Conservation (phyloP, 805 yeast species). For the Debaryomyces tyrocola region DNA sequence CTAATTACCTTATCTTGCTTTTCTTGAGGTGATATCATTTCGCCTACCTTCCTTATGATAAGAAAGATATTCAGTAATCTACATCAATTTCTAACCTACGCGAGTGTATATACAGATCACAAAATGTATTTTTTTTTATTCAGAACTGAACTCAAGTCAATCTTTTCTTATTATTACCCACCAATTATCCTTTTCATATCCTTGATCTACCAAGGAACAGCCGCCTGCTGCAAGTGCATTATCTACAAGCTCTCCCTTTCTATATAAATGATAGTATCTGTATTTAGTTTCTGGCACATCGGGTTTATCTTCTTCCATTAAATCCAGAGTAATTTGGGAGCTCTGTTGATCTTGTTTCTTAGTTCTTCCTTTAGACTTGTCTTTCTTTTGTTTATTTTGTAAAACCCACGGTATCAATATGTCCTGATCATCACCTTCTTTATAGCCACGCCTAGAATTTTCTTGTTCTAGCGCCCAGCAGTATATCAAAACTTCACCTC, state of each 20-base stretch:
- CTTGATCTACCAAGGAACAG: conserved; percentile 55
- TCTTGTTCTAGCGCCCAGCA: conserved; percentile 98
- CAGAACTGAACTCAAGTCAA: too few species aligned
- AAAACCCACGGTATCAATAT: conserved; percentile 95
- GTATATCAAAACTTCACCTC: conserved; percentile 77
- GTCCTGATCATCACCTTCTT: conserved; percentile 90
- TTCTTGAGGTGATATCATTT: conserved; percentile 32
- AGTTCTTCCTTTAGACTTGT: conserved; percentile 1
- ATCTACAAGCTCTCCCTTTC: conserved; percentile 75
- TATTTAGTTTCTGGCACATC: conserved; percentile 54
- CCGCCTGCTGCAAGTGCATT: conserved; percentile 77
- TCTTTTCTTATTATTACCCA: conserved; percentile 48
- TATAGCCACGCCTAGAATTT: conserved; percentile 83
- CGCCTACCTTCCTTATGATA: neutral
- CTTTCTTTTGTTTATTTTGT: conserved; percentile 36
- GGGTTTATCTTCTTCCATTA: conserved; percentile 6
- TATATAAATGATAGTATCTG: conserved; percentile 87
- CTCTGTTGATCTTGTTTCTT: conserved; percentile 9
- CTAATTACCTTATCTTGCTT: conserved; percentile 47
- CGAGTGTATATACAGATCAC: neutral
- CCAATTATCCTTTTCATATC: conserved; percentile 96
- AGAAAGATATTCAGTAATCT: neutral
- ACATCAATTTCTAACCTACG: neutral
- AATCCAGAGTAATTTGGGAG: neutral
- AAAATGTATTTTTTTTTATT: too few species aligned